Conservation (phyloP, 208 protist genomes). For the Trypanosoma theileri region DNA sequence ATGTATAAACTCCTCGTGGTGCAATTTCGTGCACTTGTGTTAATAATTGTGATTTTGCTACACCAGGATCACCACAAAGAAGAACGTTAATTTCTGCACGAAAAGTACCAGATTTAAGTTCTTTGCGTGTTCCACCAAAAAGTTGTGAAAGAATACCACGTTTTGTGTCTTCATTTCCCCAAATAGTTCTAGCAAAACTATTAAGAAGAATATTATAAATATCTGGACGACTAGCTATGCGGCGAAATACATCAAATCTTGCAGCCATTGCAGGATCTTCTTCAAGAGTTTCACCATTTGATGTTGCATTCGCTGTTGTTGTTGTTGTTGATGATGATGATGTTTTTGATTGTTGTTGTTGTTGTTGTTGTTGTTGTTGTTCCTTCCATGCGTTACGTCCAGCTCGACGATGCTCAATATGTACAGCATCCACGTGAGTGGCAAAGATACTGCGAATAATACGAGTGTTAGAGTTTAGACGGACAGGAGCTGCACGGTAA, state of each 20-base stretch:
- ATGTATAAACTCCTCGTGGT: slow-evolving; percentile 98
- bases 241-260: slow-evolving; percentile 73
- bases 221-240: slow-evolving; percentile 80
- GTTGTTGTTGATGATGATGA: slow-evolving; percentile 4
- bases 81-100: slow-evolving; percentile 99
- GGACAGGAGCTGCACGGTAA: slow-evolving; percentile 93
- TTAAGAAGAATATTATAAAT: slow-evolving; percentile 95
- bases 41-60: slow-evolving; percentile 99
- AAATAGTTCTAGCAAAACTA: slow-evolving; percentile 97
- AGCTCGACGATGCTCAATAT: slow-evolving; percentile 92
- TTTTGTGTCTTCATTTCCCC: slow-evolving; percentile 98
- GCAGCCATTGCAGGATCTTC: slow-evolving; percentile 48
- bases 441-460: slow-evolving; percentile 95
- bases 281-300: neutral
- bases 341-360: slow-evolving; percentile 3
- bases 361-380: slow-evolving; percentile 20
- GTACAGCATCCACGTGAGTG: slow-evolving; percentile 97
- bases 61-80: slow-evolving; percentile 99
- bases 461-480: slow-evolving; percentile 93
- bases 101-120: slow-evolving; percentile 77
- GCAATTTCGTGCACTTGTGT: slow-evolving; percentile 98
- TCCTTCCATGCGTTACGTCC: slow-evolving; percentile 32
- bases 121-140: slow-evolving; percentile 97
- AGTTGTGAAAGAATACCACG: slow-evolving; percentile 98
- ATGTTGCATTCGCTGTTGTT: neutral